These are phyloP conservation scores for Scutellaria barbata DNA, from an alignment of 257 asterid species.

Conservation along the genomic window DNA sequence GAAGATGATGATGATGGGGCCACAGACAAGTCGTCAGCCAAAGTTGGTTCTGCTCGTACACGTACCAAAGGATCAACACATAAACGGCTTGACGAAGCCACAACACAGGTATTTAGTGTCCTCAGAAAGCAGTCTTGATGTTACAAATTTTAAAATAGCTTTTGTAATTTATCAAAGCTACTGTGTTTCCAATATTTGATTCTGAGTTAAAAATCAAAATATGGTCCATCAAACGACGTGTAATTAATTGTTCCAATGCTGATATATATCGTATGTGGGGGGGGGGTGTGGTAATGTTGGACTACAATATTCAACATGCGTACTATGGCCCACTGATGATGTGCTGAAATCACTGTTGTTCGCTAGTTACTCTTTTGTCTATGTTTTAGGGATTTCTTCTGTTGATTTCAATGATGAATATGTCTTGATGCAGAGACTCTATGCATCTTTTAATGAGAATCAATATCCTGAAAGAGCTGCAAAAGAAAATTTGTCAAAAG, in stretches of 20 bases:
- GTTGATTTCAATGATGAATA: slow-evolving; percentile 31
- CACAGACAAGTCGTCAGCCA: slow-evolving; percentile 32
- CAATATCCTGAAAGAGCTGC: slow-evolving; percentile 70
- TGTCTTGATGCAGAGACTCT: slow-evolving; percentile 69
- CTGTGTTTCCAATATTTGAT: slow-evolving; percentile 8
- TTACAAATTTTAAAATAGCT: slow-evolving; percentile 8
- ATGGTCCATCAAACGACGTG: background rate
- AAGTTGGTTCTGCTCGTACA: slow-evolving; percentile 53
- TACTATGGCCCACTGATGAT: background rate
- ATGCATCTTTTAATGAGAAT: slow-evolving; percentile 70
- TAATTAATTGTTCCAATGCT: background rate
- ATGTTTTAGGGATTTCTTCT: slow-evolving; percentile 23
- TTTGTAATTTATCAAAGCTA: slow-evolving; percentile 7
- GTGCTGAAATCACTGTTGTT: slow-evolving; percentile 1
- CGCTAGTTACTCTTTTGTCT: slow-evolving; percentile 31
- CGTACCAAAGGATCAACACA: slow-evolving; percentile 38
- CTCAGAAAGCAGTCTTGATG: slow-evolving; percentile 15
- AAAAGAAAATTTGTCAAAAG: slow-evolving; percentile 73
- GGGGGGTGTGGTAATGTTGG: slow-evolving; percentile 8
- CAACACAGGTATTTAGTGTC: slow-evolving; percentile 61
- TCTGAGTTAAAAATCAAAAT: background rate
- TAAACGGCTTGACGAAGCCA: slow-evolving; percentile 68
- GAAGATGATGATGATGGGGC: slow-evolving; percentile 39
- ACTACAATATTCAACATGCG: background rate
- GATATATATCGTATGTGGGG: slow-evolving; percentile 1